A percentile compares a stretch with the other conserved stretches of the same genome.
Evolutionary conservation across 1,284 basidiomycete genomes (phyloP).

Genomic region (Prillingera fragicola): DNA sequence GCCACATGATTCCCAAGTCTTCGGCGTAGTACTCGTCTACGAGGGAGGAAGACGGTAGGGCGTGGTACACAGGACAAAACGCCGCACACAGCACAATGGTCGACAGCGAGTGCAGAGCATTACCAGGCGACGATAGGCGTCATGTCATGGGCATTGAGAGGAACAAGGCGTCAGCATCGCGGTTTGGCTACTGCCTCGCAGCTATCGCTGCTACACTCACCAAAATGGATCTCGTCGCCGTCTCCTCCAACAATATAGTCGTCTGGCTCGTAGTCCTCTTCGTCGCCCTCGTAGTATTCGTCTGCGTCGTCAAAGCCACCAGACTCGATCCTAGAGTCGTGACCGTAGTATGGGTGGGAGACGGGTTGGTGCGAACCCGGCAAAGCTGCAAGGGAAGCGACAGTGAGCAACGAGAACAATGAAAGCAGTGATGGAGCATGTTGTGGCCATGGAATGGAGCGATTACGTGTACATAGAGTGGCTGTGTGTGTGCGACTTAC

Average conservation of each 20-base stretch:
- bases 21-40: conserved; percentile 15
- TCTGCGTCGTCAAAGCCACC: conserved; percentile 15
- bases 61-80: background rate
- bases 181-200: too few species aligned
- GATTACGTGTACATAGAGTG: background rate
- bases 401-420: background rate
- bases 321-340: conserved; percentile 17
- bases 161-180: too few species aligned
- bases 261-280: conserved; percentile 25
- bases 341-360: conserved; percentile 21
- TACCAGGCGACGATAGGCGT: background rate
- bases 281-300: conserved; percentile 25
- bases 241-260: conserved; percentile 6
- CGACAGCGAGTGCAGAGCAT: background rate
- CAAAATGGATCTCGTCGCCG: conserved; percentile 9
- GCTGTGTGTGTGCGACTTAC: conserved; percentile 12
- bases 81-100: background rate
- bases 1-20: conserved; percentile 17
- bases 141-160: too few species aligned
- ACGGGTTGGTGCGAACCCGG: conserved; percentile 8
- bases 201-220: conserved; percentile 13
- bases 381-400: background rate
- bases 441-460: background rate
- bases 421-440: background rate
- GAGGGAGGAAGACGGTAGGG: background rate